phyloP scores from a whole-genome alignment of 495 filamentous ascomycete genomes.

The Penicillium malachiteum region DNA sequence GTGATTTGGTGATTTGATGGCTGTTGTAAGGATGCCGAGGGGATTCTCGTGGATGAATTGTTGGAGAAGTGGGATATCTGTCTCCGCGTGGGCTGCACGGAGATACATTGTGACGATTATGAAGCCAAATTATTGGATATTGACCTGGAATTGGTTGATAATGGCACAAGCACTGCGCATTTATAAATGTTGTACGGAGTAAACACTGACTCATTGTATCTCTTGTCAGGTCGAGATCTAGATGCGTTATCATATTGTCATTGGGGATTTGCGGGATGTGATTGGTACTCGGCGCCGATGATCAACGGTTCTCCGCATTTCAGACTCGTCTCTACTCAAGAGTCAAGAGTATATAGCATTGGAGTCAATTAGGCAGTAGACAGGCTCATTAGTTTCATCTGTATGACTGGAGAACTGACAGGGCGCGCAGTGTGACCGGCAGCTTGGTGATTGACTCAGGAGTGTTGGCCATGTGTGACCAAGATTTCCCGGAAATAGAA shows the following conservation, averaged over 20 bases:
- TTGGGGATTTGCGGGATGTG: conserved; percentile 2
- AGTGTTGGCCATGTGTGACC: neutral
- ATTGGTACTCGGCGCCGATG: conserved; percentile 17
- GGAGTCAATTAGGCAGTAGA: no score
- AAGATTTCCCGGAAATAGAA: no score
- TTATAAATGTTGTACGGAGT: neutral
- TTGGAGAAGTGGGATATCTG: conserved; percentile 36
- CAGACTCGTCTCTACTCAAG: no score
- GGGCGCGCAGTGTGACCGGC: neutral
- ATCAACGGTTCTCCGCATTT: no score
- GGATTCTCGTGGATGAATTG: conserved; percentile 53
- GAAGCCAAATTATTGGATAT: no score
- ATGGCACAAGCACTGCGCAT: neutral
- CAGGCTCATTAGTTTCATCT: no score
- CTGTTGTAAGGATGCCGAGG: conserved; percentile 56
- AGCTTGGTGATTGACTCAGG: neutral
- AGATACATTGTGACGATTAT: conserved; percentile 45
- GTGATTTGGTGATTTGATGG: conserved; percentile 43
- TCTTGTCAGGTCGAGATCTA: neutral
- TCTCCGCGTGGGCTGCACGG: conserved; percentile 46
- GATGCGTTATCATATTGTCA: conserved; percentile 5
- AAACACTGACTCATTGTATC: no score
- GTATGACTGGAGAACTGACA: neutral
- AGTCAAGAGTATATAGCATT: no score
- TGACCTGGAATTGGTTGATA: neutral